Evolutionary conservation across 805 yeast genomes (phyloP).

Genomic region (Ogataea trehalophila): DNA sequence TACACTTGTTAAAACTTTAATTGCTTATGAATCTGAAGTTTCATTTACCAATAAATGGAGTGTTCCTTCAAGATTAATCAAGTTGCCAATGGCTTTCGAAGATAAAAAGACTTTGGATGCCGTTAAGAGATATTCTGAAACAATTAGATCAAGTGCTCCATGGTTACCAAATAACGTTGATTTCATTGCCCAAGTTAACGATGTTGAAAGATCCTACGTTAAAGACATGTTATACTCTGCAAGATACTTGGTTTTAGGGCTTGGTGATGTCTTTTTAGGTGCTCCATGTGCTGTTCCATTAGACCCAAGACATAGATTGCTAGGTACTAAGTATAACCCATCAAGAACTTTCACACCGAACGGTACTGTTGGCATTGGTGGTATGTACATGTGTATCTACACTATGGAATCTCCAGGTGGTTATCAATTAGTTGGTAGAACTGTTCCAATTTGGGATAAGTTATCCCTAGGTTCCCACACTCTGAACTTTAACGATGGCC

Average conservation of each 20-base stretch:
- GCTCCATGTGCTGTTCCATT: slow-evolving; percentile 99
- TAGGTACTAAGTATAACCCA: slow-evolving; percentile 95
- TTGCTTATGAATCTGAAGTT: slow-evolving; percentile 73
- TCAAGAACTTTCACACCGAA: slow-evolving; percentile 94
- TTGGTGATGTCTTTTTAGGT: slow-evolving; percentile 96
- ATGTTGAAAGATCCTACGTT: slow-evolving; percentile 68
- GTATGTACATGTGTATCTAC: slow-evolving; percentile 98
- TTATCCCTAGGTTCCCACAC: slow-evolving; percentile 68
- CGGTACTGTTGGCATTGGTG: slow-evolving; percentile 97
- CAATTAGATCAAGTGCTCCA: slow-evolving; percentile 89
- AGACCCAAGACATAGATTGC: slow-evolving; percentile 90
- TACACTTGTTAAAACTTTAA: slow-evolving; percentile 55
- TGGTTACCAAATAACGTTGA: slow-evolving; percentile 98
- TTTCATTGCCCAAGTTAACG: slow-evolving; percentile 86
- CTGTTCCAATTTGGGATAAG: slow-evolving; percentile 98
- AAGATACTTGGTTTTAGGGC: slow-evolving; percentile 84
- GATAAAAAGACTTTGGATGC: slow-evolving; percentile 86
- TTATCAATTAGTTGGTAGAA: slow-evolving; percentile 92
- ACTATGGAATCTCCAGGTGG: slow-evolving; percentile 99
- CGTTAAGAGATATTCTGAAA: slow-evolving; percentile 86
- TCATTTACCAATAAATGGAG: slow-evolving; percentile 76
- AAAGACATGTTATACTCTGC: slow-evolving; percentile 85
- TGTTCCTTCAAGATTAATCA: slow-evolving; percentile 76
- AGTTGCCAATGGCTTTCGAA: slow-evolving; percentile 94
- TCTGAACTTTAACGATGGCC: slow-evolving; percentile 35